These are phyloP conservation scores for Patellifolia procumbens DNA, from an alignment of 179 eudicot genomes.

Conservation along the genomic window DNA sequence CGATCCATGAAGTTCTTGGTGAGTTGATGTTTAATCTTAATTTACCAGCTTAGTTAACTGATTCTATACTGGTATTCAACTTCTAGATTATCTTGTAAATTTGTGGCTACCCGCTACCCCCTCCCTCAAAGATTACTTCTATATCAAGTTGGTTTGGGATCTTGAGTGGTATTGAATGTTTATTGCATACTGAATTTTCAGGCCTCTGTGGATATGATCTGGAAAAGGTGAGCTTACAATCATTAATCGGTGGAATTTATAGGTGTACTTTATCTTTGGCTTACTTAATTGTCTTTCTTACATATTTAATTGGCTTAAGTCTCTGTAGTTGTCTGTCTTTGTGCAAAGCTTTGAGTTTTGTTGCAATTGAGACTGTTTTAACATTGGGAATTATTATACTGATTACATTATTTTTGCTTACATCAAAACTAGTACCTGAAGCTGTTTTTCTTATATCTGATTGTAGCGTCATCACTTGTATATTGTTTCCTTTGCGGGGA, in stretches of 20 bases:
- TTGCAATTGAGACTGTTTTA: background rate
- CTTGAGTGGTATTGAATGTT: constrained; percentile 21
- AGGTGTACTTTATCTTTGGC: constrained; percentile 1
- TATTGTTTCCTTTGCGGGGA: background rate
- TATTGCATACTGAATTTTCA: constrained; percentile 40
- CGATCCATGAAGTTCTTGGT: constrained; percentile 71
- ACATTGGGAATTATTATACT: background rate
- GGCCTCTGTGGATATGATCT: constrained; percentile 69
- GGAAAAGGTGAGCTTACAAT: constrained; percentile 43
- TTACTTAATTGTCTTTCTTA: background rate
- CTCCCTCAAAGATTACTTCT: background rate
- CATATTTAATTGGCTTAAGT: background rate
- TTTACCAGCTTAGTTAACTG: background rate
- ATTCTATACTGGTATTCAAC: constrained; percentile 5
- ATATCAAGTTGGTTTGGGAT: constrained; percentile 11
- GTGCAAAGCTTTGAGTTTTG: background rate
- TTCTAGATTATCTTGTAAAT: background rate
- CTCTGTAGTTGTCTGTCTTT: background rate
- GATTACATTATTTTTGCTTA: background rate
- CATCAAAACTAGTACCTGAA: background rate
- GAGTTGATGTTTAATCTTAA: constrained; percentile 19
- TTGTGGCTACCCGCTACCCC: background rate
- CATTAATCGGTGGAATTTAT: constrained; percentile 17
- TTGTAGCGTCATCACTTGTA: background rate
- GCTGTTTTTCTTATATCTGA: background rate